Conservation (phyloP, 1,139 yeast species). For the Geotrichum citri-aurantii region DNA sequence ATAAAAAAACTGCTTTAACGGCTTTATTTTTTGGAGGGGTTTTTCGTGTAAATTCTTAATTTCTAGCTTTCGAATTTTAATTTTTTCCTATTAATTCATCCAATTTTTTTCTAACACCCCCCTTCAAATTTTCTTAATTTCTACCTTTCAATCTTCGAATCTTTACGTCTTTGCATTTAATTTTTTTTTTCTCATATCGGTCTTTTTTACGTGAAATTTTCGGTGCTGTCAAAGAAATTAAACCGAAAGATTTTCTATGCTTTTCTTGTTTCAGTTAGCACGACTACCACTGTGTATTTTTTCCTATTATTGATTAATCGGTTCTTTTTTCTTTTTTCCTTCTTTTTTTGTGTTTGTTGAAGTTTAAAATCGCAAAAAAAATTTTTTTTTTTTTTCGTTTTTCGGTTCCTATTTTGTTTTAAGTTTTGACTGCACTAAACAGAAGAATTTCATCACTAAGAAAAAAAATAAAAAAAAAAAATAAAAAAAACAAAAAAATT, state of each 20-base stretch:
- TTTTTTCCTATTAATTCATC: not conserved
- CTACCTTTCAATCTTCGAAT: too few species aligned
- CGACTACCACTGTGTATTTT: not conserved
- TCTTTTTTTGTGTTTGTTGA: not conserved
- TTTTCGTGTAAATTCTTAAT: not conserved
- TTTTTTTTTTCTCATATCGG: too few species aligned
- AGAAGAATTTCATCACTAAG: not conserved
- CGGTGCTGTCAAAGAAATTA: not conserved
- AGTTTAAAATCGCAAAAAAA: not conserved
- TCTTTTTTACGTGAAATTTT: not conserved
- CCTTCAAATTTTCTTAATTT: not conserved
- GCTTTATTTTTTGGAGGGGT: not conserved
- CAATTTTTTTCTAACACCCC: not conserved
- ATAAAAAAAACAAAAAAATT: too few species aligned
- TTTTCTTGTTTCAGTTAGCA: not conserved
- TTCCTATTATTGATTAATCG: not conserved
- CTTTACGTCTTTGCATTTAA: not conserved
- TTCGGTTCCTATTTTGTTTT: not conserved
- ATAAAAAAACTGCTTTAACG: not conserved
- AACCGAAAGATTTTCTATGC: not conserved
- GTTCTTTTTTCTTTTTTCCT: not conserved
- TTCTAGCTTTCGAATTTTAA: not conserved
- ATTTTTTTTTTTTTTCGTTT: not conserved
- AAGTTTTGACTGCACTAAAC: not conserved
- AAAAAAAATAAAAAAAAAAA: not conserved